Percentiles rank a stretch among this genome's conserved stretches.
Conservation (phyloP, 2,329 filamentous ascomycete genomes). For the Calonectria henricotiae region DNA sequence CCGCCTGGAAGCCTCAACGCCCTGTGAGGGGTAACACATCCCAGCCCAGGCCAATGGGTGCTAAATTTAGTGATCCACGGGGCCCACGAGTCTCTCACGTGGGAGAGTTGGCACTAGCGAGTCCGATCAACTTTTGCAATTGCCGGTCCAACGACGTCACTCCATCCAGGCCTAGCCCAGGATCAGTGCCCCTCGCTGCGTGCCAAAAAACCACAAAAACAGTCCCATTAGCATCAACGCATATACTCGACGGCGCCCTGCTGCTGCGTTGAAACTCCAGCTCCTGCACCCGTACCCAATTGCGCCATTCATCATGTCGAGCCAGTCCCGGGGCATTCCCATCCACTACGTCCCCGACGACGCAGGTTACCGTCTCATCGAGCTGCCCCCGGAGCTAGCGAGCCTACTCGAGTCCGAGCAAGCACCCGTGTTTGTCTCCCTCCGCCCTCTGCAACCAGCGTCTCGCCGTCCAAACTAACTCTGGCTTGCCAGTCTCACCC, state of each 20-base stretch:
- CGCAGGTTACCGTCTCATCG: constrained; percentile 73
- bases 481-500: constrained; percentile 60
- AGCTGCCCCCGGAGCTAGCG: constrained; percentile 74
- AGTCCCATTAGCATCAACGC: constrained; percentile 16
- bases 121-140: constrained; percentile 18
- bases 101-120: constrained; percentile 11
- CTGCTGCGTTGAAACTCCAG: constrained; percentile 9
- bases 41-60: constrained; percentile 16
- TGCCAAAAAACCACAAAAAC: constrained; percentile 6
- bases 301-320: constrained; percentile 60
- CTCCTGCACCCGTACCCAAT: neutral
- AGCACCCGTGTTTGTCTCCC: constrained; percentile 67
- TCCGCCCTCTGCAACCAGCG: constrained; percentile 19
- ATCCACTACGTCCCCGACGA: constrained; percentile 68
- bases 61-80: constrained; percentile 32
- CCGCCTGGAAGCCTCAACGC: constrained; percentile 11
- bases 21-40: constrained; percentile 23
- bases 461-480: neutral
- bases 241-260: neutral
- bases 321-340: constrained; percentile 66
- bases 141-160: constrained; percentile 38
- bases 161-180: neutral
- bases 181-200: constrained; percentile 9
- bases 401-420: constrained; percentile 69
- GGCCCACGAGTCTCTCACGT: constrained; percentile 23